Conservation (phyloP, 108 stramenopile genomes). For the Fragilaria crotonensis region DNA sequence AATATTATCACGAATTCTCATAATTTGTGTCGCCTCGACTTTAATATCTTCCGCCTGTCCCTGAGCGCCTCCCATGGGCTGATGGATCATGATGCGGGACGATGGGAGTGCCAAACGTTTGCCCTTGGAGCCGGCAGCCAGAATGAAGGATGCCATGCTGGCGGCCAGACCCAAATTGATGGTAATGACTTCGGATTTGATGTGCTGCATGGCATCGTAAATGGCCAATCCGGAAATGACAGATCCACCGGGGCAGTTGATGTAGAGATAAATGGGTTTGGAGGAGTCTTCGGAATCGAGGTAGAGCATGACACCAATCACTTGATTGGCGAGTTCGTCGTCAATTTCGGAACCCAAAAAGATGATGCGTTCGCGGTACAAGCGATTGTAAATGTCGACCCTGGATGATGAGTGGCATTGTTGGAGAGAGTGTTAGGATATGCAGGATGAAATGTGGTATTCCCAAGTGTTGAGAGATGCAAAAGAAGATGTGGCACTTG, state of each 20-base stretch:
- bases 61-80: conserved; percentile 98
- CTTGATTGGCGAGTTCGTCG: conserved; percentile 97
- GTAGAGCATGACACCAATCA: conserved; percentile 93
- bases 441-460: no score
- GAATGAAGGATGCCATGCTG: conserved; percentile 96
- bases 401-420: conserved; percentile 26
- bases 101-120: conserved; percentile 92
- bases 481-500: no score
- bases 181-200: conserved; percentile 90
- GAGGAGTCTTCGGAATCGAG: conserved; percentile 91
- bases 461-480: no score
- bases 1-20: conserved; percentile 96
- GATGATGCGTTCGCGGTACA: conserved; percentile 97
- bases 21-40: conserved; percentile 95
- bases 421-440: no score
- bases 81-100: conserved; percentile 97
- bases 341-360: conserved; percentile 97
- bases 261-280: conserved; percentile 98
- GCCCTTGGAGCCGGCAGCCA: conserved; percentile 92
- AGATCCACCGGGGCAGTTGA: conserved; percentile 97
- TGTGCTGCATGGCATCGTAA: conserved; percentile 97
- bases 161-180: conserved; percentile 97
- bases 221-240: conserved; percentile 97
- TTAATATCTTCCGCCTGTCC: conserved; percentile 98
- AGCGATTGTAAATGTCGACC: conserved; percentile 98